Evolutionary conservation across 2,329 filamentous ascomycete species (phyloP).

Genomic region (Paecilomyces fulvus): DNA sequence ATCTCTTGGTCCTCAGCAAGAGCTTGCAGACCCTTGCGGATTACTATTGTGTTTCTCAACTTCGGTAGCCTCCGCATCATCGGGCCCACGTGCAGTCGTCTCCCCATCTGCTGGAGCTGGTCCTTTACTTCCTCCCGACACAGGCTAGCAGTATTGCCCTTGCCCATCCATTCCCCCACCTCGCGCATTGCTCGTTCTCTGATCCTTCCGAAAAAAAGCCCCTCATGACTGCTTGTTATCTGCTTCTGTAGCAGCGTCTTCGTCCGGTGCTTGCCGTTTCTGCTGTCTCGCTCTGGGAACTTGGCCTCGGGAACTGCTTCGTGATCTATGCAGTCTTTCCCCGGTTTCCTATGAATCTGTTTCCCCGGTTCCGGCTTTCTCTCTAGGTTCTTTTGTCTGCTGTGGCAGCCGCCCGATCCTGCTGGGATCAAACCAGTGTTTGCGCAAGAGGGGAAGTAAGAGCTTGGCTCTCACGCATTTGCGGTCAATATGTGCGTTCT

Average conservation of each 20-base stretch:
- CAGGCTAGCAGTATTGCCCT: background rate
- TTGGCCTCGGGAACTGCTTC: background rate
- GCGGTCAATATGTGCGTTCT: constrained; percentile 14
- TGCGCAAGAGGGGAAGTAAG: constrained; percentile 2
- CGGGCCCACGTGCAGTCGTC: background rate
- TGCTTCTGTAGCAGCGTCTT: background rate
- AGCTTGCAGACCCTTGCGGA: background rate
- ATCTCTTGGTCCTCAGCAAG: background rate
- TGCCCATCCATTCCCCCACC: background rate
- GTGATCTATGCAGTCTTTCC: background rate
- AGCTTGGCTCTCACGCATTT: constrained; percentile 4
- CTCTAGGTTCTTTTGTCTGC: constrained; percentile 1
- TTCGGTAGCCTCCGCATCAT: background rate
- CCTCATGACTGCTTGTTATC: background rate
- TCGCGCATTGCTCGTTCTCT: background rate
- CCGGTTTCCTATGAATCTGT: background rate
- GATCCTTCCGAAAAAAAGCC: background rate
- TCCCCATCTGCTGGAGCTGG: background rate
- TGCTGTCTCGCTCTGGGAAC: background rate
- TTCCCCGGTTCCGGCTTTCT: background rate
- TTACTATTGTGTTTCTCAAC: background rate
- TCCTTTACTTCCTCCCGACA: background rate
- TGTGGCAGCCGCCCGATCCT: background rate
- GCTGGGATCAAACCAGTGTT: background rate
- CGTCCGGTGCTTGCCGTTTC: background rate